Evolutionary conservation across 2,329 filamentous ascomycete genomes (phyloP), one percentile per base, ranked within the genome.

Genomic region (Colletotrichum lupini): DNA sequence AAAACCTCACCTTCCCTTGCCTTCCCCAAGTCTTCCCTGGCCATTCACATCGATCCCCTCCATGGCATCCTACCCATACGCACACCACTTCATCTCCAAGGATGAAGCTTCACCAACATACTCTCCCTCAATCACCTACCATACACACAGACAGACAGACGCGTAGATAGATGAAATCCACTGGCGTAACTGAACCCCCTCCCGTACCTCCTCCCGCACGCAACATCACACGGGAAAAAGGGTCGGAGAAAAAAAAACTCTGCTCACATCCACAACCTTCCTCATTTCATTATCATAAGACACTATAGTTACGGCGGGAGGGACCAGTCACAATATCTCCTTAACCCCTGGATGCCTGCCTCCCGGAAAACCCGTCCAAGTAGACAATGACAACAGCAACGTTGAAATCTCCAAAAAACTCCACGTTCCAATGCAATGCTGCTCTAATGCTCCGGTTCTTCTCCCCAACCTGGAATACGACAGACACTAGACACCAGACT

Each of bases 401-500:
- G 28, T 63, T 63, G 37, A 42, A 42, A 35, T 46, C 6, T 53
- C 46, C 46, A 32, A 35, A 42, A 42, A 52, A 35, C 60, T 35
- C 65, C 65, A 37, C 26, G 14, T 52, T 42, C 42, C 65, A 49
- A 49, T 35, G 56, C 65, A 24, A 61, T 55, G 65, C 46, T 35
- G 49, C 1, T 49, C 42, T 42, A 49, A 49, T 49, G 42, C 16
- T 49, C 19, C 42, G 16, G 19, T 9, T 49, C 4, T 22, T 49
- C 37, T 42, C 6, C 37, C 42, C 19, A 8, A 22, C 42, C 19
- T n/a, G 19, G 42, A 49, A 35, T 28, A 56, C 24, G 22, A 22
- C 5, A 55, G 28, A 28, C 53, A 42, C 19, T n/a, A n/a, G 30
- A 56, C 32, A 19, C 58, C 28, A 7, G 30, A 32, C 16, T 67